Conservation (phyloP, 192 early-diverging fungal genomes). For the Linnemannia hyalina region DNA sequence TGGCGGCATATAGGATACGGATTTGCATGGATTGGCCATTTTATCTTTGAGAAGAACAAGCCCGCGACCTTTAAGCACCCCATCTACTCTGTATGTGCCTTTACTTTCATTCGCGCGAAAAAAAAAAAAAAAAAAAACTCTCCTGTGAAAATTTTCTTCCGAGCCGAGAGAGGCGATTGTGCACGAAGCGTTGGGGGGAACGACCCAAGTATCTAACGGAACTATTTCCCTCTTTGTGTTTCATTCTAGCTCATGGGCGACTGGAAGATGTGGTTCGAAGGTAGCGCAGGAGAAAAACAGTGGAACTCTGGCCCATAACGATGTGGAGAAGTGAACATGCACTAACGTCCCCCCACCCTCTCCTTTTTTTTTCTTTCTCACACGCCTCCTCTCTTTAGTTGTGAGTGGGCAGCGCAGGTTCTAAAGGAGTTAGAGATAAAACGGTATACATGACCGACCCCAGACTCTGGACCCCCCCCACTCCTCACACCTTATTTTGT, state of each 20-base stretch:
- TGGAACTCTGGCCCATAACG: too few relatives aligned
- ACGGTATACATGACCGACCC: neutral
- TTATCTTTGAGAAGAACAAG: conserved; percentile 72
- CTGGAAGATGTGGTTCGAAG: conserved; percentile 66
- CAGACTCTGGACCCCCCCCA: neutral
- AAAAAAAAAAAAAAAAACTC: too few relatives aligned
- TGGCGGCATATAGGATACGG: conserved; percentile 58
- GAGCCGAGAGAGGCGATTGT: neutral
- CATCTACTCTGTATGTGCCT: conserved; percentile 60
- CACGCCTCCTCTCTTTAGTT: conserved; percentile 10
- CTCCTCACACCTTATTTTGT: neutral
- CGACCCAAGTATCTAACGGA: neutral
- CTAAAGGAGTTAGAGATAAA: conserved; percentile 10
- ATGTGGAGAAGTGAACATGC: neutral
- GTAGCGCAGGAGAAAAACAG: neutral
- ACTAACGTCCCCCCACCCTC: neutral
- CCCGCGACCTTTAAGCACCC: conserved; percentile 83
- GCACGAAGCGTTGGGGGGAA: neutral
- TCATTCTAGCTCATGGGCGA: conserved; percentile 61
- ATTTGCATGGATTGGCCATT: conserved; percentile 79
- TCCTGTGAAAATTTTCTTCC: neutral
- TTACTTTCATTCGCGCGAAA: neutral
- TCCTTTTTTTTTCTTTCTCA: neutral
- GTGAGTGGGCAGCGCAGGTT: conserved; percentile 57
- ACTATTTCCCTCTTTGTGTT: neutral